Evolutionary conservation across 805 yeast species (phyloP), one percentile per base, ranked within the genome.

Genomic region (Teunomyces cretensis): DNA sequence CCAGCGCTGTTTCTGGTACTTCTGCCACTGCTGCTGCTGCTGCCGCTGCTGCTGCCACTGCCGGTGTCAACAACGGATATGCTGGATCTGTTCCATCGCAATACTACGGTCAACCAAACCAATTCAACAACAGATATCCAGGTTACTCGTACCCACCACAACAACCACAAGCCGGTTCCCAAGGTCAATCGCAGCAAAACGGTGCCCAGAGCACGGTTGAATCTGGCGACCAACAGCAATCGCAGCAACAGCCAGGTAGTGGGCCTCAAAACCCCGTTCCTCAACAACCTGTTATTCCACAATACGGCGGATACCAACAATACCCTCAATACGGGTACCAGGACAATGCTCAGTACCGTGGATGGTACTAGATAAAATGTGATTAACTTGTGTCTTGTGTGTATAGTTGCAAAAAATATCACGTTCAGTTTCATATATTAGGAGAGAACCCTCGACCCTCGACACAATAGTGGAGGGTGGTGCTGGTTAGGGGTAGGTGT

Each of bases 251-350:
- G 43, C 57, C 50, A 13, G 38, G 38, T 9, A 26, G 28, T 6
- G 57, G 62, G 26, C 62, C 58, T 27, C 63, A 45, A 27, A 50
- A 50, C 45, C 62, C 58, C 45, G 55, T 58, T 43, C 64, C 65
- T 24, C 69, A 66, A 46, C 76, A 71, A 55, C 71, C 70, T 40
- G 54, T 57, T 47, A 60, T 63, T 46, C 75, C 75, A 22, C 75
- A 71, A 57, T 72, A 67, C 52, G 74, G 68, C 35, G 75, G 63
- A n/a, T 72, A 70, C 54, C 77, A 72, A 55, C 76, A 72, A 55
- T 72, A 70, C 57, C 75, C 76, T 9, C 77, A 72, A 57, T 72
- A 70, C 51, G 74, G 73, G 49, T 72, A 70, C 58, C 76, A 70
- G 53, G 76, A 70, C 47, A 58, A 58, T 55, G 59, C 59, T 48